Evolutionary conservation across 2,329 filamentous ascomycete species (phyloP), one percentile per base, ranked within the genome.

Genomic region (Aphanoascus verrucosus): DNA sequence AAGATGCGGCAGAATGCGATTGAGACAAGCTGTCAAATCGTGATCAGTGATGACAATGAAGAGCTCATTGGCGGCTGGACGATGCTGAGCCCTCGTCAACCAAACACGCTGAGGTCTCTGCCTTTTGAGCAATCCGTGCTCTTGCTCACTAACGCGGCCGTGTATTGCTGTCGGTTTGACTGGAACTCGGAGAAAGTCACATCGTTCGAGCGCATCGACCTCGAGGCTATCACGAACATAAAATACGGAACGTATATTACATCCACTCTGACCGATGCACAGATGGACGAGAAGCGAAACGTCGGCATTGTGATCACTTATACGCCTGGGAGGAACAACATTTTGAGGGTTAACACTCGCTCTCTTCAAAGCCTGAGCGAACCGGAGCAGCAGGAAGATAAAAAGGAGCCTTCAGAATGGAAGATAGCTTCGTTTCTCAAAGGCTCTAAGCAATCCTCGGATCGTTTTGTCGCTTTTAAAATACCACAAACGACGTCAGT

Each of bases 181-280:
- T 97, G 91, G 89, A 86, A 86, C 58, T 84, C 89, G 6, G 93
- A 97, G 71, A 97, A 97, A 66, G 87, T 98, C 1, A 84, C 85
- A 11, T 89, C 86, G 0, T 97, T 96, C 67, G 90, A 97, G 70
- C 79, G 90, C 6, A 82, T 96, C 12, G 83, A 86, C 55, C 76
- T 97, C 6, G 77, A 79, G 17, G 86, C 88, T 54, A 74, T 98
- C 35, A 77, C 79, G 1, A 77, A 78, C 20, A 81, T 98, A 61
- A 83, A 83, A 63, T 80, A 84, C 56, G 93, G 93, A 17, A 85
- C 88, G 0, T 98, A 97, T 64, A 86, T 98, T 63, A 95, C 89
- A 0, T 91, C 85, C 2, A 93, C 88, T 0, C 77, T 96, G 4
- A 88, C 88, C 1, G 74, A 83, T 1, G 76, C 82, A 0, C 87